phyloP scores from a whole-genome alignment of 148 eudicot genomes.

The Vaccinium darrowii region DNA sequence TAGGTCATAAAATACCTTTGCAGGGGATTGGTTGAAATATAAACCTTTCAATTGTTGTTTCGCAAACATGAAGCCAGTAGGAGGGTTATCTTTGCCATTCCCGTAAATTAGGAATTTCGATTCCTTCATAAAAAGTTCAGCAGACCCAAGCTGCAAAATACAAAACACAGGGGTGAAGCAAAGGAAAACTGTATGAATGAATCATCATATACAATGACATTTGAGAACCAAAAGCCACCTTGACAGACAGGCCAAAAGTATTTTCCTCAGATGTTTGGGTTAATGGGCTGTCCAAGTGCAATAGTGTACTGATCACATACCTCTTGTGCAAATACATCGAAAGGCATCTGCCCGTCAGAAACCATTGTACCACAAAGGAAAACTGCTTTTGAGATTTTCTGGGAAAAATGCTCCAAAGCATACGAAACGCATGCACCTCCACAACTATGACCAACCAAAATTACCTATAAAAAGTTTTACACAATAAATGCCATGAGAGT shows the following conservation, averaged over 20 bases:
- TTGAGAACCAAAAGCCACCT: background rate
- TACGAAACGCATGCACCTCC: slow-evolving; percentile 92
- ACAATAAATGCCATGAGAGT: slow-evolving; percentile 7
- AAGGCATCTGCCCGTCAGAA: slow-evolving; percentile 80
- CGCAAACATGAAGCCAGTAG: slow-evolving; percentile 90
- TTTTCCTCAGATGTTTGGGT: background rate
- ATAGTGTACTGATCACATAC: slow-evolving; percentile 26
- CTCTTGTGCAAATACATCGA: slow-evolving; percentile 85
- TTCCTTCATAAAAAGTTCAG: slow-evolving; percentile 77
- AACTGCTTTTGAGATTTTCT: slow-evolving; percentile 79
- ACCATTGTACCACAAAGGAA: slow-evolving; percentile 92
- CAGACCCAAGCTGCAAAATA: slow-evolving; percentile 82
- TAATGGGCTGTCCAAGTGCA: background rate
- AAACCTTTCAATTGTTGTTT: slow-evolving; percentile 77
- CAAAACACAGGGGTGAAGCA: background rate
- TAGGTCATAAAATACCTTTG: slow-evolving; percentile 56
- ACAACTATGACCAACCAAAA: slow-evolving; percentile 93
- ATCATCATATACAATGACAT: background rate
- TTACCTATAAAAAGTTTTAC: slow-evolving; percentile 46
- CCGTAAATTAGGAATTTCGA: slow-evolving; percentile 83
- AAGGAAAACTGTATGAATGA: background rate
- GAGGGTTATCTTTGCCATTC: slow-evolving; percentile 77
- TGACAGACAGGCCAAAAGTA: background rate
- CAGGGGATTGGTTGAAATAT: slow-evolving; percentile 90
- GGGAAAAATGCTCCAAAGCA: slow-evolving; percentile 72